These are phyloP conservation scores for Capronia coronata DNA, from an alignment of 2,329 filamentous ascomycete genomes.

Conservation along the genomic window DNA sequence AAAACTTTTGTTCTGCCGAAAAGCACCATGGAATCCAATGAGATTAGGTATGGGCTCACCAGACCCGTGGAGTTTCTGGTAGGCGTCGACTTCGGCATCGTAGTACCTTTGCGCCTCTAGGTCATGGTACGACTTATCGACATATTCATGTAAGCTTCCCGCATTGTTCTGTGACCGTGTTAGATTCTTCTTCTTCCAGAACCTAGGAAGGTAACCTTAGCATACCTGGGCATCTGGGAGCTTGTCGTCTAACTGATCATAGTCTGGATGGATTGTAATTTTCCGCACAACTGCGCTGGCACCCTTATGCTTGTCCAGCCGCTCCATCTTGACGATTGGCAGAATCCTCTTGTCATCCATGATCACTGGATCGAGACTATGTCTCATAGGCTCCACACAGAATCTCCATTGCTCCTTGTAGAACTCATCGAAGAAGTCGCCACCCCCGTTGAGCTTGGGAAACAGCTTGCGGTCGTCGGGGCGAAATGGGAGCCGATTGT, in stretches of 20 bases:
- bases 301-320: slow-evolving; percentile 17
- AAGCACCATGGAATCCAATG: slow-evolving; percentile 14
- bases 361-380: slow-evolving; percentile 22
- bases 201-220: neutral
- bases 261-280: slow-evolving; percentile 28
- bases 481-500: slow-evolving; percentile 26
- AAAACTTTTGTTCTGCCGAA: slow-evolving; percentile 27
- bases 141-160: slow-evolving; percentile 18
- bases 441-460: slow-evolving; percentile 14
- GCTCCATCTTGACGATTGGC: slow-evolving; percentile 27
- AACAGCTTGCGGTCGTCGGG: slow-evolving; percentile 19
- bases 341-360: slow-evolving; percentile 28
- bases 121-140: slow-evolving; percentile 29
- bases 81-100: slow-evolving; percentile 29
- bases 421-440: slow-evolving; percentile 28
- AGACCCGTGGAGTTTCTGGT: slow-evolving; percentile 18
- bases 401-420: slow-evolving; percentile 30
- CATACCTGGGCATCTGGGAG: neutral
- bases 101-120: slow-evolving; percentile 25
- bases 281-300: slow-evolving; percentile 24
- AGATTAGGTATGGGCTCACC: slow-evolving; percentile 5
- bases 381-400: slow-evolving; percentile 27
- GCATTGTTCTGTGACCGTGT: neutral
- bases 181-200: neutral
- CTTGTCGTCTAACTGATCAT: slow-evolving; percentile 25